Conservation (phyloP, 2,329 filamentous ascomycete genomes). For the Microcyclospora tardicrescens region DNA sequence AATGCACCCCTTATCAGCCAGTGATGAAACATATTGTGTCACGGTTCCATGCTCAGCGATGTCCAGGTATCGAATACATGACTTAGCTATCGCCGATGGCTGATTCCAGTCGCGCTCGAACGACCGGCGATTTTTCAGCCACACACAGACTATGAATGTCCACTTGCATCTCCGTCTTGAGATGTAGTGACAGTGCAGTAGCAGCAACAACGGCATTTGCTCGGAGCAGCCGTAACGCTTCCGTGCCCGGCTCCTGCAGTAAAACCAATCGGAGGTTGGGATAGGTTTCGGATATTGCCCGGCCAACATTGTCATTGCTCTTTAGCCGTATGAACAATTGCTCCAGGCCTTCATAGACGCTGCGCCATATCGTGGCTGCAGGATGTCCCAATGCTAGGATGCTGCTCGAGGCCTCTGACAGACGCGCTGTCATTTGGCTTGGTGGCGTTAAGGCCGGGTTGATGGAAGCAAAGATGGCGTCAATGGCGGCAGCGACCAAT, state of each 20-base stretch:
- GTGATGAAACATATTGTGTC: no score
- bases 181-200: slow-evolving; percentile 7
- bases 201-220: slow-evolving; percentile 17
- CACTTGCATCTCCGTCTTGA: slow-evolving; percentile 7
- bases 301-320: slow-evolving; percentile 3
- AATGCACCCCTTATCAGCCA: no score
- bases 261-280: slow-evolving; percentile 15
- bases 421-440: slow-evolving; percentile 7
- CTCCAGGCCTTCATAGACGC: slow-evolving; percentile 13
- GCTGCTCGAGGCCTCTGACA: slow-evolving; percentile 4
- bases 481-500: slow-evolving; percentile 17
- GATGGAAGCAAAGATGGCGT: slow-evolving; percentile 19
- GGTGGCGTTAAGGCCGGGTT: slow-evolving; percentile 11
- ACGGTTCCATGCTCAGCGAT: no score
- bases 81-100: no score
- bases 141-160: slow-evolving; percentile 8
- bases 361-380: slow-evolving; percentile 7
- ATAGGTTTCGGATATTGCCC: slow-evolving; percentile 5
- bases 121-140: slow-evolving; percentile 12
- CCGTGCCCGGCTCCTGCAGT: slow-evolving; percentile 12
- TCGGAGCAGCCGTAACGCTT: slow-evolving; percentile 17
- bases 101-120: slow-evolving; percentile 8
- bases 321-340: slow-evolving; percentile 7
- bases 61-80: no score
- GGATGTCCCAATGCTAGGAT: no score